Base-by-base conservation (phyloP, 2,329 filamentous ascomycete species). In the Xylaria hypoxylon region DNA sequence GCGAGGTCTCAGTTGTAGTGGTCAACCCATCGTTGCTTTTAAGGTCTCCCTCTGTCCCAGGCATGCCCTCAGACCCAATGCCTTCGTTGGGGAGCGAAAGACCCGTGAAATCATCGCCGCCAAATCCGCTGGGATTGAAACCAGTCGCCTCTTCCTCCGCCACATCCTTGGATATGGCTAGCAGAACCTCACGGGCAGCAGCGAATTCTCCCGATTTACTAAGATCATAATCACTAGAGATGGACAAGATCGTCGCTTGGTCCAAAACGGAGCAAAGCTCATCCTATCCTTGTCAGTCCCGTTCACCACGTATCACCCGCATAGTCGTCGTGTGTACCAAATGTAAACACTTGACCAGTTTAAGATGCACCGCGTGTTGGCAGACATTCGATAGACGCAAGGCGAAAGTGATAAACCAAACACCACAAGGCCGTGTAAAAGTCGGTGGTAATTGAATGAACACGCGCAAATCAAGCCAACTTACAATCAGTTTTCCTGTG, bases 41-140 rank as follows among this genome's bases (percentile, higher is more conserved):
- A 4, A 73, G 31, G 59, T 78, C 75, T 47, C 70, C 74, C 13
- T 71, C 72, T 19, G 47, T 51, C 17, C 58, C 48, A 3, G 47
- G 63, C 7, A 42, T 42, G 13, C 63, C 57, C 8, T 72, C 72
- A 1, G 44, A 28, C 13, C 64, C 64, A n/a, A 65, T 67, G 42
- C 62, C 68, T 3, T 67, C 65, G n/a, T 67, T 67, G 24, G 62
- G 55, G 28, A 64, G 62, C 42, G 68, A 69, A 45, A 73, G 70
- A 50, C 71, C 72, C 19, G 71, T 59, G 19, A 69, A 35, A 13
- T 68, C 68, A 62, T 73, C 72, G 13, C 84, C 86, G 31, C 89
- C 86, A 28, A 90, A 87, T 2, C 91, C 93, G 35, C 91, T 93
- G 0, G 92, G 87, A 71, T 96, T 93, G 75, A 97, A 97, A 0